phyloP scores from a whole-genome alignment of 805 yeast species.

The Debaryomyces tyrocola region DNA sequence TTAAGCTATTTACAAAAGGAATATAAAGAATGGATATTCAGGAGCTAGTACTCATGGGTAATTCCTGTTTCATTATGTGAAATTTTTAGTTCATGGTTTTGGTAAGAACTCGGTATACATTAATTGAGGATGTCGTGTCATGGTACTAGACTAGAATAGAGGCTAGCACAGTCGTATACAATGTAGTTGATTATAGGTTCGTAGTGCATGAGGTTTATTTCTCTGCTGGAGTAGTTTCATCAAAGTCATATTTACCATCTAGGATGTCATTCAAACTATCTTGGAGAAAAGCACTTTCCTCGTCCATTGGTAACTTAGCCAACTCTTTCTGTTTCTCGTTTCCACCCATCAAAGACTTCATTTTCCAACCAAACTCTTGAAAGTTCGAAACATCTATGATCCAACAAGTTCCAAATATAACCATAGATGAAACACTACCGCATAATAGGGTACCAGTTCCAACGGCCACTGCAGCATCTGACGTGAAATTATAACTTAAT shows the following conservation, averaged over 20 bases:
- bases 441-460: slow-evolving; percentile 78
- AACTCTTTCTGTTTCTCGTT: slow-evolving; percentile 53
- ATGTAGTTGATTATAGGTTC: neutral
- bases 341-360: slow-evolving; percentile 70
- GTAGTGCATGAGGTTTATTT: neutral
- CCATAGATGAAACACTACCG: slow-evolving; percentile 68
- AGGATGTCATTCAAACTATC: slow-evolving; percentile 52
- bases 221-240: slow-evolving; percentile 6
- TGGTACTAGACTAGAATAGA: too few species aligned
- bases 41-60: too few species aligned
- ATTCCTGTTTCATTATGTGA: too few species aligned
- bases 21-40: too few species aligned
- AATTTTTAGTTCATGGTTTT: too few species aligned
- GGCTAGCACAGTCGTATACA: too few species aligned
- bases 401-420: slow-evolving; percentile 78
- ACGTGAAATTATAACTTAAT: slow-evolving; percentile 65
- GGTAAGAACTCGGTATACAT: too few species aligned
- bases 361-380: slow-evolving; percentile 68
- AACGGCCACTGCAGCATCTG: slow-evolving; percentile 84
- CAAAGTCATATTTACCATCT: slow-evolving; percentile 43
- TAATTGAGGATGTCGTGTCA: too few species aligned
- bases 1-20: too few species aligned
- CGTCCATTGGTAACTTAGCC: slow-evolving; percentile 47
- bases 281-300: slow-evolving; percentile 58
- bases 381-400: slow-evolving; percentile 66